These are phyloP conservation scores for Serendipita indica DNA, from an alignment of 768 basidiomycete species.

Conservation along the genomic window DNA sequence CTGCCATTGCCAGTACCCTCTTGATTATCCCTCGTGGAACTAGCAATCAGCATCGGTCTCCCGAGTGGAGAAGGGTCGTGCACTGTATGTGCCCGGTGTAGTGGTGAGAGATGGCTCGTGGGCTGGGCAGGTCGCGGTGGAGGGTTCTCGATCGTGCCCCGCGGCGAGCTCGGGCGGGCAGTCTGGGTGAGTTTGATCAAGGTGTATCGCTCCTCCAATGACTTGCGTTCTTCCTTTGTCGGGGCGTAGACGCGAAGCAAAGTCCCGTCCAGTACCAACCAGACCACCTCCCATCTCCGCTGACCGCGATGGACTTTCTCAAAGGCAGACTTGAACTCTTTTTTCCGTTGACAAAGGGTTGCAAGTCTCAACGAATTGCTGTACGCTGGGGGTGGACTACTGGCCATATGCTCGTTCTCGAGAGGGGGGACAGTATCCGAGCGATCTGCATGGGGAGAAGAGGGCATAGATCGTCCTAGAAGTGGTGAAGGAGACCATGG, in stretches of 20 bases:
- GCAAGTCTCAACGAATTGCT: not conserved
- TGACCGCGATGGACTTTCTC: not conserved
- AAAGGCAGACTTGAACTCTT: not conserved
- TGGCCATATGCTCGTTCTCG: not conserved
- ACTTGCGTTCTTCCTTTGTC: not conserved
- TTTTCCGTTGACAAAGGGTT: not conserved
- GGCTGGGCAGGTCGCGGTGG: no score
- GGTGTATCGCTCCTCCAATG: no score
- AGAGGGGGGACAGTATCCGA: not conserved
- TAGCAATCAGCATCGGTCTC: no score
- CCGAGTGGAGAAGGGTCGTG: no score
- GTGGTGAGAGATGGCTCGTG: no score
- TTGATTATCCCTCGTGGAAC: no score
- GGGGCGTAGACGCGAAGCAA: not conserved
- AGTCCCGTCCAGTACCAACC: slow-evolving; percentile 3
- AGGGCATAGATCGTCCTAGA: not conserved
- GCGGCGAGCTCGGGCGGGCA: no score
- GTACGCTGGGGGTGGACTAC: not conserved
- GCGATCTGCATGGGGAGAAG: not conserved
- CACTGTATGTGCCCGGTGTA: no score
- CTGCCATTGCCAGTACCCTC: not conserved
- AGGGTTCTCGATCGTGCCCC: no score
- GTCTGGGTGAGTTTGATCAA: no score
- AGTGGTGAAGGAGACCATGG: not conserved
- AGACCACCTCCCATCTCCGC: not conserved